Conservation (phyloP, 2,329 filamentous ascomycete genomes). For the Thielaviopsis populi region DNA sequence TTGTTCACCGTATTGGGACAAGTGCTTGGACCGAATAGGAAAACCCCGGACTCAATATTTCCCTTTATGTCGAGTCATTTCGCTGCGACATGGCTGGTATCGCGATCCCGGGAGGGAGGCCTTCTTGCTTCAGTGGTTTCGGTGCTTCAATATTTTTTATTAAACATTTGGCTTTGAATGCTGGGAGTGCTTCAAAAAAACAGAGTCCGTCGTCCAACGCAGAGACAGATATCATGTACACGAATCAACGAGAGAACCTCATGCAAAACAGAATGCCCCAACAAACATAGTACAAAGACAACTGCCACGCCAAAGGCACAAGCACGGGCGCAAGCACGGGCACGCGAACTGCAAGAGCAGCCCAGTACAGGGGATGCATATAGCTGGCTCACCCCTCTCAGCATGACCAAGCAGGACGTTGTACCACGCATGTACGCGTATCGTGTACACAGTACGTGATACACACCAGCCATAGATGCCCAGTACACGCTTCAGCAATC, state of each 20-base stretch:
- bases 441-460: background rate
- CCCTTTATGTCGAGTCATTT: background rate
- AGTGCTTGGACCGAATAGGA: background rate
- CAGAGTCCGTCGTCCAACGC: background rate
- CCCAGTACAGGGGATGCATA: background rate
- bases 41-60: background rate
- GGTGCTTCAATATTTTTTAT: background rate
- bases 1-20: conserved; percentile 2
- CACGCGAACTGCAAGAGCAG: no score
- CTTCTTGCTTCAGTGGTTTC: background rate
- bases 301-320: background rate
- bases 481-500: background rate
- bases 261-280: background rate
- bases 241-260: background rate
- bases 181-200: background rate
- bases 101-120: background rate
- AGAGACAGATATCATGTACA: background rate
- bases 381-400: background rate
- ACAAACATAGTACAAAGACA: background rate
- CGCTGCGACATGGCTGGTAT: background rate
- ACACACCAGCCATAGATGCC: background rate
- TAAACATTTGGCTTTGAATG: background rate
- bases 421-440: background rate
- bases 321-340: no score
- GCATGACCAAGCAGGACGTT: background rate